Percentiles rank a stretch among this genome's conserved stretches.
phyloP scores from a whole-genome alignment of 345 rosid genomes.

The Nasturtium officinale region DNA sequence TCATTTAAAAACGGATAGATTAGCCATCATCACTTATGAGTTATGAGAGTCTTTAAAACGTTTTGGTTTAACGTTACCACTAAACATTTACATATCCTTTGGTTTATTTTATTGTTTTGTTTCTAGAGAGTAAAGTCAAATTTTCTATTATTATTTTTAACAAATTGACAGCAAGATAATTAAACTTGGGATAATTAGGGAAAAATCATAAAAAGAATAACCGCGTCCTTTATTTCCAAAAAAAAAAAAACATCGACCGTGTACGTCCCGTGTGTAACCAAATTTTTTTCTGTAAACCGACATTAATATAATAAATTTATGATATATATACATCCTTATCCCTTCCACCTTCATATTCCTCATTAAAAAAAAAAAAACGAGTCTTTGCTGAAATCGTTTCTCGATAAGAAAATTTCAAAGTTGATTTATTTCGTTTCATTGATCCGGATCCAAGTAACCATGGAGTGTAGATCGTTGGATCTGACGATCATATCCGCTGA shows the following conservation, averaged over 20 bases:
- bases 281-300: conserved; percentile 10
- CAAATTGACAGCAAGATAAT: conserved; percentile 15
- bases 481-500: conserved; percentile 55
- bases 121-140: conserved; percentile 4
- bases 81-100: not conserved
- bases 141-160: not conserved
- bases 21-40: too few relatives aligned
- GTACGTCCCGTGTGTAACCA: conserved; percentile 28
- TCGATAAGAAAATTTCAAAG: not conserved
- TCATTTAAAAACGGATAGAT: too few relatives aligned
- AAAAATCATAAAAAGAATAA: not conserved
- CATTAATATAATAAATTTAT: not conserved
- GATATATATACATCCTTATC: not conserved
- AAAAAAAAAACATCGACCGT: conserved; percentile 7
- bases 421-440: not conserved
- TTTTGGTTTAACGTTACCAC: too few relatives aligned
- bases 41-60: too few relatives aligned
- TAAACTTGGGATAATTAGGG: not conserved
- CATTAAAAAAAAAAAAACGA: not conserved
- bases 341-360: not conserved
- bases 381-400: not conserved
- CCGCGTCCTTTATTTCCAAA: conserved; percentile 19
- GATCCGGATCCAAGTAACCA: conserved; percentile 21
- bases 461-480: conserved; percentile 64
- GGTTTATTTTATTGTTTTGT: too few relatives aligned